These are phyloP conservation scores for Botrytis paeoniae DNA, from an alignment of 2,329 filamentous ascomycete genomes.

Conservation along the genomic window DNA sequence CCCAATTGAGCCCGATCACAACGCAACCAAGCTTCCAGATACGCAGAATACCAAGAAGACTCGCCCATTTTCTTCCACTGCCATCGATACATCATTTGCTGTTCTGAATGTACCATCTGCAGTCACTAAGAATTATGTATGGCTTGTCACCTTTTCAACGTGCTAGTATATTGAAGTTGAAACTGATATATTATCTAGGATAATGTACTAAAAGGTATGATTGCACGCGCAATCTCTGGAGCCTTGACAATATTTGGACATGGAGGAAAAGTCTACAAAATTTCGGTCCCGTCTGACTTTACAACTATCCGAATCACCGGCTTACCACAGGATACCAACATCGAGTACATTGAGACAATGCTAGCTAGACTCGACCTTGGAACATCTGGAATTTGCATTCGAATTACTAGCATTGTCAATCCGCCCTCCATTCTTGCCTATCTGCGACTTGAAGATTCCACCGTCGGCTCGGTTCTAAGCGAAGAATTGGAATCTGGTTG, in stretches of 20 bases:
- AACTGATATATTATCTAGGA: not conserved
- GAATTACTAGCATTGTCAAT: slow-evolving; percentile 8
- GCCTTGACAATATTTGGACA: slow-evolving; percentile 27
- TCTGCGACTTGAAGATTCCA: not conserved
- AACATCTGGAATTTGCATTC: slow-evolving; percentile 20
- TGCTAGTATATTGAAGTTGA: not conserved
- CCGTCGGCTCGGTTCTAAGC: not conserved
- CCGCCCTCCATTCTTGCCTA: not conserved
- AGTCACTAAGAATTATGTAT: not conserved
- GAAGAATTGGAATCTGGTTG: not conserved
- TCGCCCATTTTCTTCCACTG: not conserved
- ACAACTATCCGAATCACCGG: slow-evolving; percentile 29
- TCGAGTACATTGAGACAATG: slow-evolving; percentile 21
- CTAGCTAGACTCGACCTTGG: slow-evolving; percentile 25
- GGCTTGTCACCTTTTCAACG: not conserved
- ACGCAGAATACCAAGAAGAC: not conserved
- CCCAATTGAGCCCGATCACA: too few relatives aligned
- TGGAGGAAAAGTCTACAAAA: slow-evolving; percentile 28
- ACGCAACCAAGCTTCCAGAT: not conserved
- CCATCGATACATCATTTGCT: not conserved
- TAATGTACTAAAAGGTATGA: not conserved
- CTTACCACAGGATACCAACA: slow-evolving; percentile 23
- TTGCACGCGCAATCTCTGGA: slow-evolving; percentile 29
- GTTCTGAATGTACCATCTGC: too few relatives aligned
- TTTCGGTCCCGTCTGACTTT: slow-evolving; percentile 32